These are phyloP conservation scores for Ceratobasidium sp. DNA, from an alignment of 1,284 basidiomycete genomes.

Conservation along the genomic window DNA sequence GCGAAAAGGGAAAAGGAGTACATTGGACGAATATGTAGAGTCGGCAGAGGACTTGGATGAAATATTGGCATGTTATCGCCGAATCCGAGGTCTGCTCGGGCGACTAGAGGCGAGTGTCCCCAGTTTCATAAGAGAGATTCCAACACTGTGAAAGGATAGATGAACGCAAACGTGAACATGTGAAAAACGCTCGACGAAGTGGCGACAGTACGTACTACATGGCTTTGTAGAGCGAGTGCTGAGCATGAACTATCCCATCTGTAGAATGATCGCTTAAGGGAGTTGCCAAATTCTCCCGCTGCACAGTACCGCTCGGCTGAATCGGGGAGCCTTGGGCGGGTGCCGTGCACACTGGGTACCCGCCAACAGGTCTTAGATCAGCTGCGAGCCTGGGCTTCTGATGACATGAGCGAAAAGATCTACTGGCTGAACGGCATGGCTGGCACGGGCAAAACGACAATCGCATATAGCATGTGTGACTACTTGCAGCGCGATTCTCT, in stretches of 20 bases:
- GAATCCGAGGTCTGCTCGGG: not conserved
- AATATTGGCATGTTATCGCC: not conserved
- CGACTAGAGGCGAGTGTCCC: not conserved
- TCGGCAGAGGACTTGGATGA: not conserved
- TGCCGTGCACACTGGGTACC: constrained; percentile 40
- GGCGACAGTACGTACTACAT: not conserved
- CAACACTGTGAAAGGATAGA: no score
- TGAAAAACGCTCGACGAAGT: not conserved
- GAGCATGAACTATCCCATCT: no score
- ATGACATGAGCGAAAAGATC: constrained; percentile 25
- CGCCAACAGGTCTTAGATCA: constrained; percentile 44
- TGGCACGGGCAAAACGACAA: constrained; percentile 27
- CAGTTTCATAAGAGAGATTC: no score
- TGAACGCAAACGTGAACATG: not conserved
- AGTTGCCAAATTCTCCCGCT: not conserved
- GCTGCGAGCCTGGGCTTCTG: constrained; percentile 41
- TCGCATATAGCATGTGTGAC: constrained; percentile 47
- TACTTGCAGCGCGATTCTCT: constrained; percentile 8
- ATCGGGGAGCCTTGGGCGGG: not conserved
- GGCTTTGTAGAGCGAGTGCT: no score
- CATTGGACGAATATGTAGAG: not conserved
- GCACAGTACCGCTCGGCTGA: not conserved
- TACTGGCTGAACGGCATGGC: constrained; percentile 49
- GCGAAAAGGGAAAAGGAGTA: not conserved
- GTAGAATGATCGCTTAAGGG: not conserved